Conservation (phyloP, 2,329 filamentous ascomycete species). For the Alternaria gaisen region DNA sequence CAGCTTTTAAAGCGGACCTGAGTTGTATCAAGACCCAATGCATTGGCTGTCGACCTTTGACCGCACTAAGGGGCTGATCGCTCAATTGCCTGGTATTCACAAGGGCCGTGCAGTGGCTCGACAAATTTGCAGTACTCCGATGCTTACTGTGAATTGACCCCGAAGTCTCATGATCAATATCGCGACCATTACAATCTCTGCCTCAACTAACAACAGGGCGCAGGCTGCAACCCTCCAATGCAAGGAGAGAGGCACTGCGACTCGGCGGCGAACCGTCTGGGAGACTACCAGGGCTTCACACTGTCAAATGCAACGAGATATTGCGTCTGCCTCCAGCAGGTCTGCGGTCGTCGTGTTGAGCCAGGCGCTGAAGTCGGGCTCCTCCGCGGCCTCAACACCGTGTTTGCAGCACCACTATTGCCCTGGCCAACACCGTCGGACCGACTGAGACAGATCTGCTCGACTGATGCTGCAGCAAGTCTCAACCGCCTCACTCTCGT, state of each 20-base stretch:
- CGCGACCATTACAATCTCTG: neutral
- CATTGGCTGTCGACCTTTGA: neutral
- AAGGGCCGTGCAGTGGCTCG: neutral
- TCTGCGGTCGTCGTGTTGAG: neutral
- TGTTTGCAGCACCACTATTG: neutral
- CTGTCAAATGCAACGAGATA: neutral
- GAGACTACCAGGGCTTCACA: neutral
- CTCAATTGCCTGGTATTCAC: neutral
- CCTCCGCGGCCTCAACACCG: slow-evolving; percentile 5
- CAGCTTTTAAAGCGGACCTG: neutral
- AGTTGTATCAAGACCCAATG: neutral
- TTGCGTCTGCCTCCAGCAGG: neutral
- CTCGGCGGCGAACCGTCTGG: neutral
- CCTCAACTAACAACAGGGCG: neutral
- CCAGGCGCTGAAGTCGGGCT: neutral
- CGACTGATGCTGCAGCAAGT: neutral
- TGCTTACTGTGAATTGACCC: neutral
- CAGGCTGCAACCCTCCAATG: neutral
- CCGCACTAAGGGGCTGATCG: neutral
- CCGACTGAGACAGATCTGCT: neutral
- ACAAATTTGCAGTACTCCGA: neutral
- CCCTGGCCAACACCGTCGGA: neutral
- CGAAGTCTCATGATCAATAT: neutral
- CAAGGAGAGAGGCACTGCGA: neutral
- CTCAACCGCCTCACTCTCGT: neutral